These are phyloP conservation scores for Teratosphaeria viscida DNA, from an alignment of 2,329 filamentous ascomycete genomes.

Conservation along the genomic window DNA sequence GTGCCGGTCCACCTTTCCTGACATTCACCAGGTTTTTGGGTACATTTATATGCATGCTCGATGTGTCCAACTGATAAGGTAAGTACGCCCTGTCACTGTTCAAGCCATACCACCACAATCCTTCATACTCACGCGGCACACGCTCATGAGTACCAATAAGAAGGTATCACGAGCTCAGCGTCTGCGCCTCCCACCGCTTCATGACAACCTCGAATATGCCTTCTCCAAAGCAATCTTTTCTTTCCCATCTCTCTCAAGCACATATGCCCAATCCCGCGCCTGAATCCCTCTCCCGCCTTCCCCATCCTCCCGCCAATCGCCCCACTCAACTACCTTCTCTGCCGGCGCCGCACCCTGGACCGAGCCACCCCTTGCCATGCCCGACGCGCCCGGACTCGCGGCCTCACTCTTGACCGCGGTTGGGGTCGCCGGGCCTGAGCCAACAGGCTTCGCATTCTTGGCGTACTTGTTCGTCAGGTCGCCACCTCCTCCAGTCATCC, in stretches of 20 bases:
- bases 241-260: conserved; percentile 67
- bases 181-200: not conserved
- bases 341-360: conserved; percentile 1
- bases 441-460: not conserved
- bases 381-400: not conserved
- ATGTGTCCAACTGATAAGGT: no score
- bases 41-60: no score
- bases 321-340: conserved; percentile 22
- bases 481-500: conserved; percentile 51
- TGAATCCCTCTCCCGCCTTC: conserved; percentile 71
- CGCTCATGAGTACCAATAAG: no score
- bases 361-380: conserved; percentile 6
- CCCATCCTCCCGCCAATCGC: conserved; percentile 54
- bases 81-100: no score
- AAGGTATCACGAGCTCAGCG: no score
- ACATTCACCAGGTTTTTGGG: no score
- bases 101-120: no score
- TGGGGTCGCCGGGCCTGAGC: conserved; percentile 19
- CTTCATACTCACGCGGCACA: no score
- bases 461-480: conserved; percentile 30
- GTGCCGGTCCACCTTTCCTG: no score
- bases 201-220: conserved; percentile 25
- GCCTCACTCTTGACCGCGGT: not conserved
- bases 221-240: conserved; percentile 53
- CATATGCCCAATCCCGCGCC: conserved; percentile 68